These are phyloP conservation scores for Daedaleopsis nitida DNA, from an alignment of 768 basidiomycete genomes.

Conservation along the genomic window DNA sequence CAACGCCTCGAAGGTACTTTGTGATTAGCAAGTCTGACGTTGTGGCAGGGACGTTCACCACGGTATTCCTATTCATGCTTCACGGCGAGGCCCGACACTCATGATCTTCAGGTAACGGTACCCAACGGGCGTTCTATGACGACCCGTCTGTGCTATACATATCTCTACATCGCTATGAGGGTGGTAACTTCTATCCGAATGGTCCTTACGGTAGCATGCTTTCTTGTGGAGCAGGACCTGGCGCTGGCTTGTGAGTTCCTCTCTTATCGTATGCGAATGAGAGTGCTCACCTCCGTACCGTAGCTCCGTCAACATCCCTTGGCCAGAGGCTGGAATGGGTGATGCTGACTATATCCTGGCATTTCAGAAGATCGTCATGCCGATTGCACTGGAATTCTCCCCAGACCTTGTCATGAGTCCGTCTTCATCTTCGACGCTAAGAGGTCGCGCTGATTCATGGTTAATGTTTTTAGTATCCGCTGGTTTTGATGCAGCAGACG, in stretches of 20 bases:
- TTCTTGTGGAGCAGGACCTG: conserved; percentile 82
- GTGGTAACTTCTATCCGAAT: conserved; percentile 90
- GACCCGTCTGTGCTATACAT: conserved; percentile 92
- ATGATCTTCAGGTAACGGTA: conserved; percentile 78
- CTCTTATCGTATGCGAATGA: background rate
- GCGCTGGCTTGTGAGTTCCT: conserved; percentile 76
- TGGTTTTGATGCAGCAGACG: conserved; percentile 95
- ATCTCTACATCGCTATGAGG: conserved; percentile 93
- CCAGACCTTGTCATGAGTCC: conserved; percentile 95
- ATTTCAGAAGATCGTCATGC: conserved; percentile 95
- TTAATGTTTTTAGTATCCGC: conserved; percentile 73
- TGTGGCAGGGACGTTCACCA: conserved; percentile 89
- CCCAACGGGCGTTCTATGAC: conserved; percentile 93
- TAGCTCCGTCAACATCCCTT: conserved; percentile 95
- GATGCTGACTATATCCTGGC: conserved; percentile 97
- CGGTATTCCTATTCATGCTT: conserved; percentile 46
- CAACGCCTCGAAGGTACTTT: background rate
- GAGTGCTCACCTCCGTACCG: conserved; percentile 1
- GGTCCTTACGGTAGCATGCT: conserved; percentile 87
- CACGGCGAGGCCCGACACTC: background rate
- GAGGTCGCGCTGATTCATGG: background rate
- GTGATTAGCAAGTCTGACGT: background rate
- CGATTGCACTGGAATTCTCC: conserved; percentile 94
- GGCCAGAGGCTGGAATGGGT: conserved; percentile 85
- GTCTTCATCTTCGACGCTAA: conserved; percentile 31